These are phyloP conservation scores for Kockiozyma suomiensis DNA, from an alignment of 805 yeast genomes.

Conservation along the genomic window DNA sequence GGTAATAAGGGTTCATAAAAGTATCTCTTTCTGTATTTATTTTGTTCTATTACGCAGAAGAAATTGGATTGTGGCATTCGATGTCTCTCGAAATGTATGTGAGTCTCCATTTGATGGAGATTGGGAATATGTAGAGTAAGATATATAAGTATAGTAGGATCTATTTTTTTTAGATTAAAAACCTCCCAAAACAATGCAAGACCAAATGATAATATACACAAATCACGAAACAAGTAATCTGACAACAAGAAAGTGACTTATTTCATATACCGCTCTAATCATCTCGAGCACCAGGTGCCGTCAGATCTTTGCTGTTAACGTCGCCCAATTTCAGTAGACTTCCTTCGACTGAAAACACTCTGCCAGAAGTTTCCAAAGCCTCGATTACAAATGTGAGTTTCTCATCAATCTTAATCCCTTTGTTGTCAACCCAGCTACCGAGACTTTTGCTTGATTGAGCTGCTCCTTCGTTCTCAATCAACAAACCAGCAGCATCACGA, in stretches of 20 bases:
- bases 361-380: conserved; percentile 67
- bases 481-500: conserved; percentile 23
- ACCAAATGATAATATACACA: neutral
- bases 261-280: conserved; percentile 40
- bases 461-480: conserved; percentile 19
- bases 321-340: conserved; percentile 65
- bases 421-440: conserved; percentile 86
- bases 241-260: neutral
- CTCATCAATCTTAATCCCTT: conserved; percentile 77
- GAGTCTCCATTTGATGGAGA: no score
- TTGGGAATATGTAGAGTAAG: neutral
- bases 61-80: neutral
- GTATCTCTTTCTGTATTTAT: conserved; percentile 9
- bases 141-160: neutral
- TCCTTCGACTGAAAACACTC: conserved; percentile 86
- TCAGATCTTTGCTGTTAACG: conserved; percentile 63
- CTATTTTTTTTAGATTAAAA: neutral
- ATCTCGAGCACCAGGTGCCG: conserved; percentile 59
- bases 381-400: conserved; percentile 76
- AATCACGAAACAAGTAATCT: neutral
- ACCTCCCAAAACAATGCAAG: neutral
- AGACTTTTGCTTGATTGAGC: conserved; percentile 49
- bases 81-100: neutral
- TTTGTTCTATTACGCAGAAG: neutral
- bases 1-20: conserved; percentile 13